phyloP scores from a whole-genome alignment of 2,329 filamentous ascomycete genomes.

The Claviceps humidiphila region DNA sequence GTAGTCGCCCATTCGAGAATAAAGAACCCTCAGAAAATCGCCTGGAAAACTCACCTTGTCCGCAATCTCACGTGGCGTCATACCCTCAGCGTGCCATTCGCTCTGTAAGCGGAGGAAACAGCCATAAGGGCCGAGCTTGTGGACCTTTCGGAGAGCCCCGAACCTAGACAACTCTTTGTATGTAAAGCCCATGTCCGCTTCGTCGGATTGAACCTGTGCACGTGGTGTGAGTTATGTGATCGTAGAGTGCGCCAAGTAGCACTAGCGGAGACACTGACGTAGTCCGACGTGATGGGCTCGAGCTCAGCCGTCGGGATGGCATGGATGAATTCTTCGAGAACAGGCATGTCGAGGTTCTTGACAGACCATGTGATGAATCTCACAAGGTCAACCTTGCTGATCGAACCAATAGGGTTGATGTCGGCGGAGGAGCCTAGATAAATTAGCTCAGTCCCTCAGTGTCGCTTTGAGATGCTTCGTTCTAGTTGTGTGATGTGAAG shows the following conservation, averaged over 20 bases:
- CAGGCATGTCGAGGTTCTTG: slow-evolving; percentile 43
- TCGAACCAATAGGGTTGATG: slow-evolving; percentile 13
- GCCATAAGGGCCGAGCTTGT: slow-evolving; percentile 28
- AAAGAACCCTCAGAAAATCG: background rate
- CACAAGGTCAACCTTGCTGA: slow-evolving; percentile 49
- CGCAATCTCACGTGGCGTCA: slow-evolving; percentile 16
- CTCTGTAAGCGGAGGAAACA: slow-evolving; percentile 25
- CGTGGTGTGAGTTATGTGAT: background rate
- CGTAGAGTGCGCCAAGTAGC: slow-evolving; percentile 8
- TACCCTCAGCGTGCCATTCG: slow-evolving; percentile 19
- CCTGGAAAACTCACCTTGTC: slow-evolving; percentile 9
- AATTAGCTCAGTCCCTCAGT: background rate
- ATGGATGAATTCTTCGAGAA: slow-evolving; percentile 48
- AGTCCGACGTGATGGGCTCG: slow-evolving; percentile 24
- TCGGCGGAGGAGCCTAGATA: slow-evolving; percentile 26
- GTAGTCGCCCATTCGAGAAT: background rate
- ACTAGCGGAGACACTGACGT: slow-evolving; percentile 5
- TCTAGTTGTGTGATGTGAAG: background rate
- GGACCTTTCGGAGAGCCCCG: slow-evolving; percentile 26
- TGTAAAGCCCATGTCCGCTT: slow-evolving; percentile 30
- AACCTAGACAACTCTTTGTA: slow-evolving; percentile 28
- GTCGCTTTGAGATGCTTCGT: background rate
- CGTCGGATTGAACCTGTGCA: slow-evolving; percentile 20
- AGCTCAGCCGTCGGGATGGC: slow-evolving; percentile 43
- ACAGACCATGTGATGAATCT: slow-evolving; percentile 47